Evolutionary conservation across 164 flowering plant genomes (phyloP).

Genomic region (Nelumbo lutea): DNA sequence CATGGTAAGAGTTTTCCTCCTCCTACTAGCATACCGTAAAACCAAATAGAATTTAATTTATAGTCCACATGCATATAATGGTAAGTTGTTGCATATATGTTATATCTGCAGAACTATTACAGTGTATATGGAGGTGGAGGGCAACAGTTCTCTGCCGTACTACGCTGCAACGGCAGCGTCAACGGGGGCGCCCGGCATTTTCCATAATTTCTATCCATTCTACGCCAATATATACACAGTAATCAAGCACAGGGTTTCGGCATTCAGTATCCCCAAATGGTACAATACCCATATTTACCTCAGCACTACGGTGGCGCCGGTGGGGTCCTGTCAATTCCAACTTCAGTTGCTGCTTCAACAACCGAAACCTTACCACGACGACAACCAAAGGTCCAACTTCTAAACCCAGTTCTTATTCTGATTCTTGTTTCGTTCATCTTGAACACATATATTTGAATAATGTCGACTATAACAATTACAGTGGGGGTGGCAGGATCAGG

Average conservation of each 20-base stretch:
- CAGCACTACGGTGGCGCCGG: conserved; percentile 31
- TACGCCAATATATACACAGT: conserved; percentile 51
- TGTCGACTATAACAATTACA: conserved; percentile 14
- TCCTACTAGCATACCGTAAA: not conserved
- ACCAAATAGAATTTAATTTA: not conserved
- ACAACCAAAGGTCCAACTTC: conserved; percentile 19
- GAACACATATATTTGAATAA: conserved; percentile 18
- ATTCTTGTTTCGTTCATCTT: not conserved
- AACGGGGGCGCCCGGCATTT: conserved; percentile 27
- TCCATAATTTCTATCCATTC: conserved; percentile 44
- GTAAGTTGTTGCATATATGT: not conserved
- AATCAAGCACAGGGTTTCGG: conserved; percentile 47
- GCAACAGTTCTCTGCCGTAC: conserved; percentile 51
- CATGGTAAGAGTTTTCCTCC: conserved; percentile 39
- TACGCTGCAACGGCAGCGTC: conserved; percentile 31
- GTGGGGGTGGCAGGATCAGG: conserved; percentile 20
- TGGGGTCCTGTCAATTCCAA: conserved; percentile 51
- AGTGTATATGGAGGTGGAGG: conserved; percentile 57
- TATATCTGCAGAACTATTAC: conserved; percentile 49
- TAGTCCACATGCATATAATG: not conserved
- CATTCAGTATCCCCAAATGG: conserved; percentile 47
- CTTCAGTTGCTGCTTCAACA: conserved; percentile 21
- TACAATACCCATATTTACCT: conserved; percentile 47
- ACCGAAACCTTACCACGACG: not conserved
- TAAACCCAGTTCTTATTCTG: not conserved